These are phyloP conservation scores for Neurospora intermedia DNA, from an alignment of 495 filamentous ascomycete genomes.

Conservation along the genomic window DNA sequence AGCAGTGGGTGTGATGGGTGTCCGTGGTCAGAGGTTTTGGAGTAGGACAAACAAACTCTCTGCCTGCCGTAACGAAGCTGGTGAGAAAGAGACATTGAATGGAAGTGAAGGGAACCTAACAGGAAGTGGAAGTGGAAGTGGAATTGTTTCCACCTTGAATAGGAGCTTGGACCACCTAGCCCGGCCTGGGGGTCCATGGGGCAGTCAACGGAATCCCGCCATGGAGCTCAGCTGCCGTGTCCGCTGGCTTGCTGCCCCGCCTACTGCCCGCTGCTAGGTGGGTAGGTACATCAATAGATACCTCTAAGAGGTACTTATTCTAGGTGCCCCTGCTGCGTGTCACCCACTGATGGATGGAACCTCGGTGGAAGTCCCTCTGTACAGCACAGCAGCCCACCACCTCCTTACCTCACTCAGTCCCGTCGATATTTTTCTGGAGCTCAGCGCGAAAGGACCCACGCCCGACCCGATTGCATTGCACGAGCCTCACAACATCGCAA, in stretches of 20 bases:
- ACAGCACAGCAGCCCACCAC: background rate
- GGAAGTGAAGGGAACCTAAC: background rate
- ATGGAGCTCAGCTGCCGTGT: background rate
- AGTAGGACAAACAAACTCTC: background rate
- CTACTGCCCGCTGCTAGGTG: background rate
- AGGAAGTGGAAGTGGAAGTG: background rate
- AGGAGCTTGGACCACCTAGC: background rate
- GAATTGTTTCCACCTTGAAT: background rate
- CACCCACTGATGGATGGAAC: background rate
- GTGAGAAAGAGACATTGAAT: background rate
- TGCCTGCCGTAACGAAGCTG: no score
- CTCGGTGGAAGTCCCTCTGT: background rate
- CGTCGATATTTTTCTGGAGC: background rate
- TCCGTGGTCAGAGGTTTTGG: background rate
- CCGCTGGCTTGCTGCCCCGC: background rate
- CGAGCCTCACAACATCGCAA: background rate
- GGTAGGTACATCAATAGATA: no score
- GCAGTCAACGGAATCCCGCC: background rate
- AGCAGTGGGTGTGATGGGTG: background rate
- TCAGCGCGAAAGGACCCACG: background rate
- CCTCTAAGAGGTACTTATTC: no score
- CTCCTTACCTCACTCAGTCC: background rate
- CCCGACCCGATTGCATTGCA: background rate
- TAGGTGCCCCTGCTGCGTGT: background rate
- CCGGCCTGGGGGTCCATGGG: background rate